Evolutionary conservation across 2,329 filamentous ascomycete species (phyloP), one percentile per base, ranked within the genome.

Genomic region (Aspergillus sp.): DNA sequence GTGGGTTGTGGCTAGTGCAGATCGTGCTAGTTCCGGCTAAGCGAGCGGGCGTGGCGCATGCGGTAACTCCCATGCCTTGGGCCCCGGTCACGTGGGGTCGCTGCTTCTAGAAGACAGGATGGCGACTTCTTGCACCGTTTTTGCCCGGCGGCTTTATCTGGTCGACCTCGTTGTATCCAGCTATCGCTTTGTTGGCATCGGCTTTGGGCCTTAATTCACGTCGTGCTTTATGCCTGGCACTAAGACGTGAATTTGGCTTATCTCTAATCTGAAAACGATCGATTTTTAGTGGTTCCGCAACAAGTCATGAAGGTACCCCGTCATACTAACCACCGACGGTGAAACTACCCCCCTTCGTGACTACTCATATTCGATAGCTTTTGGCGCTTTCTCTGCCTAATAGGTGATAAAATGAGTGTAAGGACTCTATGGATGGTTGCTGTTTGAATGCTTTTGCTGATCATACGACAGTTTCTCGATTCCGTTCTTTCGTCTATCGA

Each of bases 401-500:
- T 48, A 25, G 32, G 19, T 25, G 21, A 30, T 67, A 70, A 54
- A 19, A 79, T 79, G 77, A 80, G 77, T 72, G 78, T 80, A 72
- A 62, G 72, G 59, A 25, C 15, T 32, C 25, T 48, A 13, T 32
- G 58, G 15, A 39, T 23, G 13, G 15, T 21, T 36, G 32, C 12
- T 6, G 25, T 7, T 51, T 57, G n/a, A 55, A 43, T 17, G 28
- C 23, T 28, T 36, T 57, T 48, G 58, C 72, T 75, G 52, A 76
- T 60, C 47, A 54, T 47, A 38, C 45, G 12, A 25, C 61, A 82
- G 80, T 82, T 83, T 64, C 77, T 84, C 59, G 81, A 81, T 67
- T 82, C 81, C 21, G 77, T 83, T 41, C 77, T 84, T 62, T 78
- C 80, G 59, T 82, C 81, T 41, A 80, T 83, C 61, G 79, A 79